phyloP scores from a whole-genome alignment of 192 early-diverging fungal genomes.

The Allomyces arbusculus region DNA sequence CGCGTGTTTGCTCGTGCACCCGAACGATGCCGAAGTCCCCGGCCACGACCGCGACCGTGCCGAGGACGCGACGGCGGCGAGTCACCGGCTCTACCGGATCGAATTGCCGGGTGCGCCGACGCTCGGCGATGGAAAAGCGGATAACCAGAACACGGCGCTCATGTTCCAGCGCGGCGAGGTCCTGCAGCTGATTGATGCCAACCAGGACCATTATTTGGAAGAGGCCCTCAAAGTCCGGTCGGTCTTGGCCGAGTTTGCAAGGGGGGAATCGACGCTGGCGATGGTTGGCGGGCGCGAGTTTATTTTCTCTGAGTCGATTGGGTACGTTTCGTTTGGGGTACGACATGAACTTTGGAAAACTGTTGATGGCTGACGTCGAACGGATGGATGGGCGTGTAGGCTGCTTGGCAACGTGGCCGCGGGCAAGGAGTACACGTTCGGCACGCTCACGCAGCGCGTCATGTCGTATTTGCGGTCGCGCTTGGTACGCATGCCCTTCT shows the following conservation, averaged over 20 bases:
- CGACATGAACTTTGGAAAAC: too few species aligned
- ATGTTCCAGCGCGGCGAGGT: slow-evolving; percentile 75
- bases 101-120: slow-evolving; percentile 66
- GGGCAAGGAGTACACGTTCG: slow-evolving; percentile 73
- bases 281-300: slow-evolving; percentile 74
- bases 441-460: slow-evolving; percentile 63
- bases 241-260: slow-evolving; percentile 69
- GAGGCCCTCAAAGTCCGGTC: slow-evolving; percentile 73
- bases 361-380: too few species aligned
- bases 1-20: too few species aligned
- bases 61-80: too few species aligned
- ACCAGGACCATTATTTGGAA: slow-evolving; percentile 85
- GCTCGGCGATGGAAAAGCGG: slow-evolving; percentile 78
- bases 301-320: slow-evolving; percentile 69
- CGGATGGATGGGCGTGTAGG: too few species aligned
- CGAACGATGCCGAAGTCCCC: too few species aligned
- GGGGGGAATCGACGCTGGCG: slow-evolving; percentile 49
- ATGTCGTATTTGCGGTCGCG: slow-evolving; percentile 49
- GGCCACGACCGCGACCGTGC: too few species aligned
- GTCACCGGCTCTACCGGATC: slow-evolving; percentile 46
- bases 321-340: slow-evolving; percentile 6
- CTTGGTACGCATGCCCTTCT: slow-evolving; percentile 14
- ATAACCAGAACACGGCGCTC: slow-evolving; percentile 74
- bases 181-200: slow-evolving; percentile 67
- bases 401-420: slow-evolving; percentile 74